A percentile compares a stretch with the other conserved stretches of the same genome.
Conservation (phyloP, 1,284 basidiomycete genomes). For the Anthracocystis setariae region DNA sequence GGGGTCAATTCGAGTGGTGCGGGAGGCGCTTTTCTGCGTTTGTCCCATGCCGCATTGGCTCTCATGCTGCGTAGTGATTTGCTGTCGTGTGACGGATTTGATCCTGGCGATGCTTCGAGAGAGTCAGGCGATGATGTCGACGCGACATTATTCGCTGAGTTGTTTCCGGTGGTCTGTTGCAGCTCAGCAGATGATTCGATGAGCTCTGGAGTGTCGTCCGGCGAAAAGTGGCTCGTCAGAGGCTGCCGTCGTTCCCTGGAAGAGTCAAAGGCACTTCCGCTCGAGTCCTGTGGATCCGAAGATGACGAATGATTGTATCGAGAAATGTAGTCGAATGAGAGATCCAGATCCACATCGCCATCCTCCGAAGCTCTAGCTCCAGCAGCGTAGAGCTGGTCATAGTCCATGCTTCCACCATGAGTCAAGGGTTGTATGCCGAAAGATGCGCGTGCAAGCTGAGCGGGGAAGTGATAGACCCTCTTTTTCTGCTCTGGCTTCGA, state of each 20-base stretch:
- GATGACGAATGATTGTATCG: conserved; percentile 36
- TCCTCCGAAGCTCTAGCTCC: conserved; percentile 13
- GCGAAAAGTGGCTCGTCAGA: conserved; percentile 21
- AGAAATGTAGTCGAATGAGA: conserved; percentile 57
- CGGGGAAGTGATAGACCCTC: conserved; percentile 40
- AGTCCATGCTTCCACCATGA: conserved; percentile 10
- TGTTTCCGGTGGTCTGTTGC: neutral
- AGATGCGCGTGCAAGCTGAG: conserved; percentile 31
- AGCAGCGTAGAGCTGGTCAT: conserved; percentile 10
- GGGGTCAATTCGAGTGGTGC: conserved; percentile 42
- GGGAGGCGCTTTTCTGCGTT: conserved; percentile 49
- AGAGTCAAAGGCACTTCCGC: conserved; percentile 21
- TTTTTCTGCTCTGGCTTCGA: conserved; percentile 5
- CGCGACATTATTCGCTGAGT: conserved; percentile 4
- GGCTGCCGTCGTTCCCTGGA: conserved; percentile 14
- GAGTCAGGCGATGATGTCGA: conserved; percentile 2
- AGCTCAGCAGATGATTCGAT: neutral
- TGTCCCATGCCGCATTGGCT: conserved; percentile 43
- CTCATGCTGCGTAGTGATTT: conserved; percentile 43
- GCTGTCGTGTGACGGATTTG: conserved; percentile 23
- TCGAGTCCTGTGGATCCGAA: conserved; percentile 27
- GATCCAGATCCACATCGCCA: conserved; percentile 51
- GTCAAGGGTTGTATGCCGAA: conserved; percentile 22
- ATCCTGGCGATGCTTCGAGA: conserved; percentile 1
- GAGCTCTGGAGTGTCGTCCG: conserved; percentile 31